phyloP scores from a whole-genome alignment of 768 basidiomycete genomes.

The Psilocybe cubensis region DNA sequence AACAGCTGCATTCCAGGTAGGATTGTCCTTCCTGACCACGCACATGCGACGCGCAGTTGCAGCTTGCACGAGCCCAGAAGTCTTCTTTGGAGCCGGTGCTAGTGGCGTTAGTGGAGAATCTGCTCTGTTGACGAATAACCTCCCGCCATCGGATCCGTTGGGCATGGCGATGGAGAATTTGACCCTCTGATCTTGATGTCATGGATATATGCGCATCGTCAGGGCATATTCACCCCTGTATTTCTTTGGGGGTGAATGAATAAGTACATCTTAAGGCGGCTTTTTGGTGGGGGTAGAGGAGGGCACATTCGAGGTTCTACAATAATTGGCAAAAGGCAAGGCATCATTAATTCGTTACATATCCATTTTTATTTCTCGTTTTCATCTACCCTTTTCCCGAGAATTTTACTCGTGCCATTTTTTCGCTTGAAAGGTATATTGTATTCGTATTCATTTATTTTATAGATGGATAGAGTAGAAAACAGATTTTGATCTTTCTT shows the following conservation, averaged over 20 bases:
- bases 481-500: too few relatives aligned
- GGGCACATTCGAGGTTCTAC: too few relatives aligned
- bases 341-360: too few relatives aligned
- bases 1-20: slow-evolving; percentile 93
- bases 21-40: slow-evolving; percentile 89
- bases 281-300: too few relatives aligned
- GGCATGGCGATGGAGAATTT: slow-evolving; percentile 68
- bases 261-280: too few relatives aligned
- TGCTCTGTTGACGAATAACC: slow-evolving; percentile 37
- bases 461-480: too few relatives aligned
- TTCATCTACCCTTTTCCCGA: too few relatives aligned
- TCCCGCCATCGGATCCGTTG: slow-evolving; percentile 56
- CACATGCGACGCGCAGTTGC: slow-evolving; percentile 97
- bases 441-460: too few relatives aligned
- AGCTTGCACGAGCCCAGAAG: slow-evolving; percentile 90
- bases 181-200: slow-evolving; percentile 25
- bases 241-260: background rate
- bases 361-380: too few relatives aligned
- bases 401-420: too few relatives aligned
- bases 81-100: slow-evolving; percentile 71
- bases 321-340: too few relatives aligned
- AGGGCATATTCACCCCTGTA: background rate
- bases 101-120: slow-evolving; percentile 36
- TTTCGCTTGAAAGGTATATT: too few relatives aligned
- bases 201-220: background rate